Evolutionary conservation across 2,329 filamentous ascomycete species (phyloP), one percentile per base, ranked within the genome.

Genomic region (Xylariaceae sp.): DNA sequence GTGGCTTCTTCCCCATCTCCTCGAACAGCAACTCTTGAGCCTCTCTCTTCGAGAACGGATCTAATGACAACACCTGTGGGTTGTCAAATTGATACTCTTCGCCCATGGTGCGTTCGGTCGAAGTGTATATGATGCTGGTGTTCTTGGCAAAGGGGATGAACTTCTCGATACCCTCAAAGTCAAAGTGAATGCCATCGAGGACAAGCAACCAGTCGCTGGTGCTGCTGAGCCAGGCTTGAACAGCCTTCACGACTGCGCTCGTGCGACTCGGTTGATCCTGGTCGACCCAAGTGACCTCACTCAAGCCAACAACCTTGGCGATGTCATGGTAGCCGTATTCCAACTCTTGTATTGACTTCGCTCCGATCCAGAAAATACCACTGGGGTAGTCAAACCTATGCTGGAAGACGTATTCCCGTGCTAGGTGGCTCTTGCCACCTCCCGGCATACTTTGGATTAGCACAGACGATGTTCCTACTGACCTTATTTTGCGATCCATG

Each of bases 291-390:
- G 75, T 71, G 8, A 73, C 72, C 45, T 79, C 78, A 18, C 76
- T 76, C 18, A 84, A 68, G 0, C 78, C 79, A 13, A 80, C 80
- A 11, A 79, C 80, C 68, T 82, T 81, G 1, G 84, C 85, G 62
- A 89, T 87, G 53, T 85, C 82, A 82, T 84, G 87, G 68, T 82
- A 89, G 37, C 83, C 83, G 52, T 83, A 81, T 55, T 81, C 80
- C 39, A 84, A 76, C 53, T 87, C 84, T 55, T 82, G 75, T 2
- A 77, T 69, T 0, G 82, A 83, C 64, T 84, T 86, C 7, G 85
- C 83, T 53, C 85, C 80, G 13, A 89, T 79, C 87, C 87, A 90
- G 70, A 88, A 90, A 49, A 88, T 78, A 1, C 87, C 87, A 1
- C 85, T 86, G 0, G 82, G 80, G 65, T 86, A 89, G 61, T 82